Evolutionary conservation across 2,329 filamentous ascomycete genomes (phyloP).

Genomic region (Lasiodiplodia hormozganensis): DNA sequence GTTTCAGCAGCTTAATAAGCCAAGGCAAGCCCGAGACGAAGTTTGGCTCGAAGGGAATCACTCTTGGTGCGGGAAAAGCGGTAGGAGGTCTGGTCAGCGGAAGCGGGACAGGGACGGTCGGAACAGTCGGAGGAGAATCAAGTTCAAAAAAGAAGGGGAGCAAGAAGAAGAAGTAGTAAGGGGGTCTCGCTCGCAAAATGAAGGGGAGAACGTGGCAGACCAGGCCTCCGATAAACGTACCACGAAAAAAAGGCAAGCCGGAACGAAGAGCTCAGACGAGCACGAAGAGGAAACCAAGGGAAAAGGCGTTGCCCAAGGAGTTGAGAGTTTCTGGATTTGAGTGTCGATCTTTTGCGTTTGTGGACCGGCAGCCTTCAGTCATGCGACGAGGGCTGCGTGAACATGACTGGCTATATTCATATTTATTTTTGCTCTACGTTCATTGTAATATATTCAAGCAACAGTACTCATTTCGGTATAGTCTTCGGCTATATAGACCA

Average conservation of each 20-base stretch:
- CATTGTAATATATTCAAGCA: slow-evolving; percentile 7
- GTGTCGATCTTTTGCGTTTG: neutral
- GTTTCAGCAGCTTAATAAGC: slow-evolving; percentile 25
- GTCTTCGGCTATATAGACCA: neutral
- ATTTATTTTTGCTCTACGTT: slow-evolving; percentile 5
- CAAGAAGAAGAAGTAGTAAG: slow-evolving; percentile 19
- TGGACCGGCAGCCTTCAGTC: neutral
- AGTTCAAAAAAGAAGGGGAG: slow-evolving; percentile 29
- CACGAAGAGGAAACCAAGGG: neutral
- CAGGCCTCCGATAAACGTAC: neutral
- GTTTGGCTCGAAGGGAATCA: slow-evolving; percentile 44
- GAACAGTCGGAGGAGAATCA: slow-evolving; percentile 35
- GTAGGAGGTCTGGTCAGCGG: slow-evolving; percentile 41
- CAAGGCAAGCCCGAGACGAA: slow-evolving; percentile 37
- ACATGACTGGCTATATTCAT: neutral
- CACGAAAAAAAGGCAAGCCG: neutral
- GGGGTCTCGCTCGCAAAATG: neutral
- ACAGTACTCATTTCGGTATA: neutral
- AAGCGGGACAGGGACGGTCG: slow-evolving; percentile 32
- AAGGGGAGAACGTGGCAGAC: neutral
- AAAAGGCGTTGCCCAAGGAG: slow-evolving; percentile 1
- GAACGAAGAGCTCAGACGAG: neutral
- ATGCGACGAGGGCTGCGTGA: neutral
- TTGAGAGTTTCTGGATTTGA: slow-evolving; percentile 26
- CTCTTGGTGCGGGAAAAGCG: slow-evolving; percentile 41